These are phyloP conservation scores for Sesbania bispinosa DNA, from an alignment of 306 rosid genomes.

Conservation along the genomic window DNA sequence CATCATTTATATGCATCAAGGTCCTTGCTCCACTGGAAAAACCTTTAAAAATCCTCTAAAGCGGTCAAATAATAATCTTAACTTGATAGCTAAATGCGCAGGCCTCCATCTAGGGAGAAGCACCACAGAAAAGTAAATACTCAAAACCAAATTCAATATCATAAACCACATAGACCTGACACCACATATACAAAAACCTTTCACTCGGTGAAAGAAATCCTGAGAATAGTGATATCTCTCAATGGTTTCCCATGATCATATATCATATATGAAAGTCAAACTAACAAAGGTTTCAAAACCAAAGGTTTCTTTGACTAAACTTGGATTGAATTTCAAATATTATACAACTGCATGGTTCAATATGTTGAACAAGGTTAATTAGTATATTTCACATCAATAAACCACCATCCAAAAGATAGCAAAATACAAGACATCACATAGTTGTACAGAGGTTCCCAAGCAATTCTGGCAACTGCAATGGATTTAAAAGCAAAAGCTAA, in stretches of 20 bases:
- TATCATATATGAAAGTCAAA: background rate
- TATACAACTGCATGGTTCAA: background rate
- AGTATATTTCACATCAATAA: background rate
- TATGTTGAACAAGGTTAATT: background rate
- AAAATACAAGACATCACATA: background rate
- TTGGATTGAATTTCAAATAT: background rate
- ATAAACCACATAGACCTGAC: background rate
- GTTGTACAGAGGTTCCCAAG: background rate
- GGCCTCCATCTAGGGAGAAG: background rate
- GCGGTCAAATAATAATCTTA: background rate
- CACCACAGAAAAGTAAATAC: background rate
- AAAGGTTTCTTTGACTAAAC: slow-evolving; percentile 6
- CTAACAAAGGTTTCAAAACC: slow-evolving; percentile 9
- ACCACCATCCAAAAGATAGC: background rate
- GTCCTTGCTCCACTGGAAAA: background rate
- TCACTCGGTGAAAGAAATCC: background rate
- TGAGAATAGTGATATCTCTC: background rate
- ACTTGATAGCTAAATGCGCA: background rate
- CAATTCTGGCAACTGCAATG: background rate
- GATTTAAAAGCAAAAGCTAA: slow-evolving; percentile 21
- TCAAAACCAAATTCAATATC: background rate
- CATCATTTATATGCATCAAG: background rate
- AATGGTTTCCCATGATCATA: background rate
- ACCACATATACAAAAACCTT: background rate
- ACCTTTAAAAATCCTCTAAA: background rate